These are phyloP conservation scores for Pichia sp. DNA, from an alignment of 1,139 yeast genomes.

Conservation along the genomic window DNA sequence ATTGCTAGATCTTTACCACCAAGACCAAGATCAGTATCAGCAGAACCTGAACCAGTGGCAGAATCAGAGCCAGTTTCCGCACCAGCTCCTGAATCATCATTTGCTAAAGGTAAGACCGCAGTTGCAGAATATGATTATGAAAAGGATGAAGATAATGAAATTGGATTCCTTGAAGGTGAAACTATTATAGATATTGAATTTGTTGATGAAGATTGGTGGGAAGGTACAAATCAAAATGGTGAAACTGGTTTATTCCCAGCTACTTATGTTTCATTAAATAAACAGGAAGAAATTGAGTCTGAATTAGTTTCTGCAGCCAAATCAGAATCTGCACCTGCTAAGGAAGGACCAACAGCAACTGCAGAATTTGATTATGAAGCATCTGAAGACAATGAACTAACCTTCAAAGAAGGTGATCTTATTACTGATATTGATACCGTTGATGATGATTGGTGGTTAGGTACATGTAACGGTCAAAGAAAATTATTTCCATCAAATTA, in stretches of 20 bases:
- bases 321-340: constrained; percentile 13
- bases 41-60: constrained; percentile 26
- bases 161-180: constrained; percentile 61
- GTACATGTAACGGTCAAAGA: constrained; percentile 65
- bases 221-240: constrained; percentile 55
- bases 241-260: constrained; percentile 69
- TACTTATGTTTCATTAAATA: constrained; percentile 47
- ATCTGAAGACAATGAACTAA: constrained; percentile 82
- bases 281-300: constrained; percentile 32
- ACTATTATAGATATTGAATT: constrained; percentile 56
- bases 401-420: constrained; percentile 73
- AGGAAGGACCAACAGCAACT: constrained; percentile 47
- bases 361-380: constrained; percentile 88
- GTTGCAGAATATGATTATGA: constrained; percentile 62
- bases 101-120: constrained; percentile 33
- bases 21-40: constrained; percentile 8
- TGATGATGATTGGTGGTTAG: constrained; percentile 98
- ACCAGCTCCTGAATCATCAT: constrained; percentile 6
- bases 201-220: constrained; percentile 81
- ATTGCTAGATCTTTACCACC: constrained; percentile 14
- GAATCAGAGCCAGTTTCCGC: constrained; percentile 1
- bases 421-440: constrained; percentile 80
- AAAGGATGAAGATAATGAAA: constrained; percentile 71
- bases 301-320: constrained; percentile 16
- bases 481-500: constrained; percentile 91